phyloP scores from a whole-genome alignment of 2,329 filamentous ascomycete species.

The Plenodomus lindquistii region DNA sequence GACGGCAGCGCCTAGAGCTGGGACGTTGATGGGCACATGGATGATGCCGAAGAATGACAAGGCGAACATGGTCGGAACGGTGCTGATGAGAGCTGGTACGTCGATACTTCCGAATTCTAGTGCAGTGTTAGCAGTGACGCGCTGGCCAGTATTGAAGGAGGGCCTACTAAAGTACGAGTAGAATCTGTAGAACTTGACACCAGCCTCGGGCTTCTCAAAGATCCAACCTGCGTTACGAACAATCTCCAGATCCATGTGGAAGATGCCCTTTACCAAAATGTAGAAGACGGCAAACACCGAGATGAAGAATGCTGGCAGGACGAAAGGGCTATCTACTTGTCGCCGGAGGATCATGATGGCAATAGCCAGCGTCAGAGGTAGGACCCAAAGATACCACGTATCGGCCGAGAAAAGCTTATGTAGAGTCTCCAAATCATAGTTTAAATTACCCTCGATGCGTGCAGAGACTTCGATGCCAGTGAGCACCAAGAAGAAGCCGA shows the following conservation, averaged over 20 bases:
- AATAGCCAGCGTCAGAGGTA: conserved; percentile 76
- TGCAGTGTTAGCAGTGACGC: conserved; percentile 10
- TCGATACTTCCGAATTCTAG: conserved; percentile 79
- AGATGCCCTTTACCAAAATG: conserved; percentile 70
- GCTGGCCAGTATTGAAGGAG: not conserved
- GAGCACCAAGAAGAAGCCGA: conserved; percentile 90
- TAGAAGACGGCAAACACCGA: conserved; percentile 77
- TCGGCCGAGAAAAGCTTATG: conserved; percentile 72
- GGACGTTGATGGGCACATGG: conserved; percentile 97
- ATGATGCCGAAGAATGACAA: conserved; percentile 96
- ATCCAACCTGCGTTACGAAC: conserved; percentile 83
- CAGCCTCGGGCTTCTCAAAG: conserved; percentile 81
- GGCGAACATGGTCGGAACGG: conserved; percentile 92
- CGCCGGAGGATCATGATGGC: conserved; percentile 76
- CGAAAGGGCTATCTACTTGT: conserved; percentile 77
- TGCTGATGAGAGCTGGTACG: conserved; percentile 81
- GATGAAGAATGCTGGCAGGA: conserved; percentile 86
- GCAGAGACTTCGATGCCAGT: conserved; percentile 95
- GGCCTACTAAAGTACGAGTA: conserved; percentile 90
- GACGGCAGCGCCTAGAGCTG: conserved; percentile 84
- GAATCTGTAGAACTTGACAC: conserved; percentile 95
- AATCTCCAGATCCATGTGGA: conserved; percentile 66
- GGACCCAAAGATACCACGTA: conserved; percentile 80
- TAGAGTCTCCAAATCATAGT: conserved; percentile 78
- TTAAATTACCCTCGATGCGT: conserved; percentile 79